Conservation (phyloP, 2,329 filamentous ascomycete species). For the Aureobasidium melanogenum region DNA sequence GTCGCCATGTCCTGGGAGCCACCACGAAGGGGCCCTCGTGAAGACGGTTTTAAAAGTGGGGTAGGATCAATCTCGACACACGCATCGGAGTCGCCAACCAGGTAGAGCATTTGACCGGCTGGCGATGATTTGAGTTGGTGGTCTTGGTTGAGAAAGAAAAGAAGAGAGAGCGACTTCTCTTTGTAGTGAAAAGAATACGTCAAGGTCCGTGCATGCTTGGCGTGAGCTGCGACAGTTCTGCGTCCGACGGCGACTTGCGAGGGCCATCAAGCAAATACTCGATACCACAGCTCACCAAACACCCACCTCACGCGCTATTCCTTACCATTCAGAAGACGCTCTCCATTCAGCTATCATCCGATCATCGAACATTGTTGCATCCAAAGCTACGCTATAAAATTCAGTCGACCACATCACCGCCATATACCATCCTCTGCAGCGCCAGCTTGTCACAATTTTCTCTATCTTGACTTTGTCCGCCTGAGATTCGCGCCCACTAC, state of each 20-base stretch:
- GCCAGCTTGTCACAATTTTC: slow-evolving; percentile 11
- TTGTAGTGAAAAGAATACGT: slow-evolving; percentile 13
- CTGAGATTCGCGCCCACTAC: background rate
- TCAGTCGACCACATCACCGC: background rate
- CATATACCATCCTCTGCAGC: background rate
- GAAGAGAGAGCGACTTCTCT: slow-evolving; percentile 25
- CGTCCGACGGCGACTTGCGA: slow-evolving; percentile 1
- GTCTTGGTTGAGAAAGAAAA: slow-evolving; percentile 45
- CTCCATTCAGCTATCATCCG: background rate
- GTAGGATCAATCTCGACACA: slow-evolving; percentile 57
- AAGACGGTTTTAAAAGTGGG: slow-evolving; percentile 76
- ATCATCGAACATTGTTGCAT: background rate
- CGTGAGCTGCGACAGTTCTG: slow-evolving; percentile 6
- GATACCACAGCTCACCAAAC: background rate
- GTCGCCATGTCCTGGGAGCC: slow-evolving; percentile 59
- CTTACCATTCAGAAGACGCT: background rate
- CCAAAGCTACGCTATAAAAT: background rate
- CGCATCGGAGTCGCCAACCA: slow-evolving; percentile 63
- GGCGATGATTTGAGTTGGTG: slow-evolving; percentile 69
- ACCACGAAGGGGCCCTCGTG: slow-evolving; percentile 54
- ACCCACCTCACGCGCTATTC: background rate
- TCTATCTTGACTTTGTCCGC: background rate
- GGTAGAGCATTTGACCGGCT: slow-evolving; percentile 47
- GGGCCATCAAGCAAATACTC: slow-evolving; percentile 3
- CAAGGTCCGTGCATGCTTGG: slow-evolving; percentile 11